Evolutionary conservation across 345 rosid genomes (phyloP), one percentile per base, ranked within the genome.

Genomic region (Carallia pectinifolia): DNA sequence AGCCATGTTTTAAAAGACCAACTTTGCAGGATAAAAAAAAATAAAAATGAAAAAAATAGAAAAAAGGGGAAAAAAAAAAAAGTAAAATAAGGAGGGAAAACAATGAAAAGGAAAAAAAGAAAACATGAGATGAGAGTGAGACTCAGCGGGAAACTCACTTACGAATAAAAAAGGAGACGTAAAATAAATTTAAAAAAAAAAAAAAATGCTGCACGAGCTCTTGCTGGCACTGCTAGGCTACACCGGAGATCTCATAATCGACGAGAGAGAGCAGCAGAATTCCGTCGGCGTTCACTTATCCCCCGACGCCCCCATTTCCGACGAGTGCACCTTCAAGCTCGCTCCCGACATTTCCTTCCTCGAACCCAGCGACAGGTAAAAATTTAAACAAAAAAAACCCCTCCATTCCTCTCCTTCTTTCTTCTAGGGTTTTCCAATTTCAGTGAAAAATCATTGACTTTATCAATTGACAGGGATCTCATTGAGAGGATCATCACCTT

Each of bases 261-360:
- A 92, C 85, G 92, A 92, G 82, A 76, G 91, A 34, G 99, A 90
- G 75, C 94, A 85, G 71, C 82, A 76, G 27, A 77, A 76, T 40
- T 81, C 96, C 54, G 79, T 83, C 62, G 92, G 90, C 77, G 77
- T 87, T 71, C 53, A 52, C 44, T 74, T 82, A 53, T 81, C 88
- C 36, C 79, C 87, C 29, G 89, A 89, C 78, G 82, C 90, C 17
- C 82, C 90, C 66, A 71, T 93, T 81, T 83, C 95, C 48, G 89
- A 87, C 19, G 83, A 88, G 55, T 77, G 79, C 69, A 71, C 96
- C 67, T 92, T 90, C 85, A 89, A 81, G 83, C 90, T 92, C 76
- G 97, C 97, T 64, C 89, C 97, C 16, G 97, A 94, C 70, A 85
- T 90, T 81, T 95, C 97, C 80, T 92, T 89, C 76, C 79, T 95